Conservation (phyloP, 805 yeast species). For the Cyberlindnera galapagoensis region DNA sequence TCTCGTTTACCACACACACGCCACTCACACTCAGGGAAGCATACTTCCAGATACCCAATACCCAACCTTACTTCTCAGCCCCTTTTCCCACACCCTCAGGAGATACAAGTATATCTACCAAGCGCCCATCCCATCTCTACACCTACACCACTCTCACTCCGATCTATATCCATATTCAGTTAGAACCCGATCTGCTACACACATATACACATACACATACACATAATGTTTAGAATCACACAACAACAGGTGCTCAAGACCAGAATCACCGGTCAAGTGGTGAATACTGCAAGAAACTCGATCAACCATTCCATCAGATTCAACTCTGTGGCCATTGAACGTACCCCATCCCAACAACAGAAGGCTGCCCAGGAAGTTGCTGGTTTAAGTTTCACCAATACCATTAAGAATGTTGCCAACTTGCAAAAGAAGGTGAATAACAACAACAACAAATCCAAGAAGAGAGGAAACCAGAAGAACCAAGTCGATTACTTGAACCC, state of each 20-base stretch:
- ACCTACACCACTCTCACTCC: no score
- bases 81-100: no score
- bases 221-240: slow-evolving; percentile 20
- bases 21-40: no score
- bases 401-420: slow-evolving; percentile 26
- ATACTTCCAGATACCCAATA: no score
- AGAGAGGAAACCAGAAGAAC: slow-evolving; percentile 12
- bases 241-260: slow-evolving; percentile 25
- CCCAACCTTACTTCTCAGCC: no score
- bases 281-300: slow-evolving; percentile 31
- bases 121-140: no score
- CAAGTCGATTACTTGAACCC: slow-evolving; percentile 10
- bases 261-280: slow-evolving; percentile 34
- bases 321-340: slow-evolving; percentile 30
- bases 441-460: slow-evolving; percentile 6
- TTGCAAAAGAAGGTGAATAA: slow-evolving; percentile 13
- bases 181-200: neutral
- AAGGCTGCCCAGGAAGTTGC: slow-evolving; percentile 13
- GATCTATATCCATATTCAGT: no score
- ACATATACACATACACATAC: neutral
- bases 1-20: no score
- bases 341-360: slow-evolving; percentile 21
- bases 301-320: slow-evolving; percentile 32
- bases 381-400: slow-evolving; percentile 18
- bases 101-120: no score